Conservation (phyloP, 1,139 yeast species). For the Hyphopichia buzzinii region DNA sequence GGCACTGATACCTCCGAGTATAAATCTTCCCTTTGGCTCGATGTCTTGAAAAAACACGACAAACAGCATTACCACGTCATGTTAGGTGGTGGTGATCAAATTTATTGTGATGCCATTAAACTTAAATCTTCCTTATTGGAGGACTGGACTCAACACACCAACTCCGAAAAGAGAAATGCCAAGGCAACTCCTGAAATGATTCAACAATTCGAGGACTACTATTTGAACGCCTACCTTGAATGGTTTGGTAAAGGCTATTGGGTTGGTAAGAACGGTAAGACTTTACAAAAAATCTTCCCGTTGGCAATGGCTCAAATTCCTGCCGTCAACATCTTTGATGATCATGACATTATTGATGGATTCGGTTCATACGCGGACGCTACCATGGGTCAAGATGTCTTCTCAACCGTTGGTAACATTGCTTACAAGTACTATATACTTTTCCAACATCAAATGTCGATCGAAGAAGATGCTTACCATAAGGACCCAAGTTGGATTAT, state of each 20-base stretch:
- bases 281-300: conserved; percentile 69
- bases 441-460: conserved; percentile 79
- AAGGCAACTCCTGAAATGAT: conserved; percentile 47
- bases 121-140: conserved; percentile 51
- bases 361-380: conserved; percentile 80
- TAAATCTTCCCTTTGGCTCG: conserved; percentile 81
- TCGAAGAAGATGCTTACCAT: conserved; percentile 38
- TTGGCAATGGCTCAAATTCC: conserved; percentile 81
- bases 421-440: conserved; percentile 88
- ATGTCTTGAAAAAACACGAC: conserved; percentile 68
- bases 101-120: conserved; percentile 83
- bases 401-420: conserved; percentile 65
- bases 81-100: conserved; percentile 97
- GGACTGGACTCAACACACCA: conserved; percentile 61
- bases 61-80: conserved; percentile 78
- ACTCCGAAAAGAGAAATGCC: conserved; percentile 42
- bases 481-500: conserved; percentile 61
- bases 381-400: conserved; percentile 72
- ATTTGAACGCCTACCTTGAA: conserved; percentile 66
- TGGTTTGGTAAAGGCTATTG: conserved; percentile 94
- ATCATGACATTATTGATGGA: conserved; percentile 94
- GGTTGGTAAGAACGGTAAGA: conserved; percentile 64
- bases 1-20: conserved; percentile 65
- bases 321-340: conserved; percentile 78
- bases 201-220: conserved; percentile 60